A percentile compares a stretch with the other conserved stretches of the same genome.
phyloP scores from a whole-genome alignment of 1,284 basidiomycete genomes.

The Cutaneotrichosporon cavernicola region DNA sequence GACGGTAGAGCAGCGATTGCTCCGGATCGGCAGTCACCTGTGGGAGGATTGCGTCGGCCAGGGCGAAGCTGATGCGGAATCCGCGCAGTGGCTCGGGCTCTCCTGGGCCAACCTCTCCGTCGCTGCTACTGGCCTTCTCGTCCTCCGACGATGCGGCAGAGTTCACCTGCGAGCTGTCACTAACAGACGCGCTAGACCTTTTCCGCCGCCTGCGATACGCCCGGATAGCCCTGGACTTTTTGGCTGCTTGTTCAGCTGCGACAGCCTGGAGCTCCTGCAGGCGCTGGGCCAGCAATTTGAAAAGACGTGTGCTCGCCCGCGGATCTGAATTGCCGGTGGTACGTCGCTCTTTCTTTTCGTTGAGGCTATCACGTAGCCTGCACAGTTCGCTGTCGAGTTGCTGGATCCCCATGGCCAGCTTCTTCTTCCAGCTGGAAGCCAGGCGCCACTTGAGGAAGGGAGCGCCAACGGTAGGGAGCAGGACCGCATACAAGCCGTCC shows the following conservation, averaged over 20 bases:
- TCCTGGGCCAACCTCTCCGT: not conserved
- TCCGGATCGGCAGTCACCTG: conserved; percentile 5
- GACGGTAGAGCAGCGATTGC: conserved; percentile 14
- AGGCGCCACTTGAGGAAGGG: conserved; percentile 16
- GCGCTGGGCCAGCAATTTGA: not conserved
- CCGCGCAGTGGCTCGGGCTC: not conserved
- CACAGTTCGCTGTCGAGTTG: conserved; percentile 6
- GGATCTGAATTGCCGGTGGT: not conserved
- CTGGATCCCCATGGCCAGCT: conserved; percentile 2
- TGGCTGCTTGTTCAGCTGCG: not conserved
- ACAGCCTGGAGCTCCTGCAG: conserved; percentile 4
- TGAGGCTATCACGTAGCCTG: conserved; percentile 6
- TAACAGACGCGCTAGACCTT: not conserved
- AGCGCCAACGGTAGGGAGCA: conserved; percentile 4
- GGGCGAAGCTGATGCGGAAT: conserved; percentile 9
- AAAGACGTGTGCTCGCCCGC: not conserved
- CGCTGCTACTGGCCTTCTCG: not conserved
- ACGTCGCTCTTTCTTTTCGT: not conserved
- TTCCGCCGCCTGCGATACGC: not conserved
- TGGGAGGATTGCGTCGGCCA: conserved; percentile 18
- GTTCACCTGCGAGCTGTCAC: not conserved
- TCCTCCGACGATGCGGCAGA: not conserved
- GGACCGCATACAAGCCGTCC: conserved; percentile 5
- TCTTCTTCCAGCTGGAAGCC: not conserved
- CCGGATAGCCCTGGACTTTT: conserved; percentile 5